These are phyloP conservation scores for Helichrysum umbraculigerum DNA, from an alignment of 129 eudicot species.

Conservation along the genomic window DNA sequence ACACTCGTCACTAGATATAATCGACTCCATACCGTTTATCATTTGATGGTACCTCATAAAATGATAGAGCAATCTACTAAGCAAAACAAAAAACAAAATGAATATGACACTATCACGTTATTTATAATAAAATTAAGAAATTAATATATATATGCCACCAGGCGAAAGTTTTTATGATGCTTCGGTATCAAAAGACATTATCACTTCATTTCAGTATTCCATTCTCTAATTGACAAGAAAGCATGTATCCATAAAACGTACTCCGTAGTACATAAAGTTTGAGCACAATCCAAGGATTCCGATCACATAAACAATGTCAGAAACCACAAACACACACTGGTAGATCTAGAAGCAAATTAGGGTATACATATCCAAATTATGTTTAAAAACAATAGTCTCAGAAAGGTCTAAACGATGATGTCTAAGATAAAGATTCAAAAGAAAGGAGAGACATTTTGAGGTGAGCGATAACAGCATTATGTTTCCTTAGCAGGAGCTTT, in stretches of 20 bases:
- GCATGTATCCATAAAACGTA: neutral
- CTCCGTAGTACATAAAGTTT: neutral
- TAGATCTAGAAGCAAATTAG: neutral
- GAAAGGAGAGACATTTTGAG: neutral
- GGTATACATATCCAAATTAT: neutral
- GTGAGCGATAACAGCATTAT: slow-evolving; percentile 1
- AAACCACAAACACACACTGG: neutral
- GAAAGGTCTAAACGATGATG: neutral
- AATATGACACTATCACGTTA: no score
- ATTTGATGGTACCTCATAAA: neutral
- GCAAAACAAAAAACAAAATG: neutral
- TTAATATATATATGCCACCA: no score
- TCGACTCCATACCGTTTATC: no score
- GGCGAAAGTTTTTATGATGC: no score
- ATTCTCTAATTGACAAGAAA: neutral
- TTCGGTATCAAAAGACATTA: no score
- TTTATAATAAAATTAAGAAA: no score
- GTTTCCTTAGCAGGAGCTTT: slow-evolving; percentile 65
- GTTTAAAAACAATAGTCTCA: neutral
- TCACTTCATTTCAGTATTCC: neutral
- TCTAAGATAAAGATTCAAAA: no score
- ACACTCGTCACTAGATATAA: no score
- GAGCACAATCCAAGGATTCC: neutral
- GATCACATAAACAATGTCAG: neutral
- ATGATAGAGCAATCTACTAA: neutral